phyloP scores from a whole-genome alignment of 257 asterid genomes.

The Solanum medicagineum region DNA sequence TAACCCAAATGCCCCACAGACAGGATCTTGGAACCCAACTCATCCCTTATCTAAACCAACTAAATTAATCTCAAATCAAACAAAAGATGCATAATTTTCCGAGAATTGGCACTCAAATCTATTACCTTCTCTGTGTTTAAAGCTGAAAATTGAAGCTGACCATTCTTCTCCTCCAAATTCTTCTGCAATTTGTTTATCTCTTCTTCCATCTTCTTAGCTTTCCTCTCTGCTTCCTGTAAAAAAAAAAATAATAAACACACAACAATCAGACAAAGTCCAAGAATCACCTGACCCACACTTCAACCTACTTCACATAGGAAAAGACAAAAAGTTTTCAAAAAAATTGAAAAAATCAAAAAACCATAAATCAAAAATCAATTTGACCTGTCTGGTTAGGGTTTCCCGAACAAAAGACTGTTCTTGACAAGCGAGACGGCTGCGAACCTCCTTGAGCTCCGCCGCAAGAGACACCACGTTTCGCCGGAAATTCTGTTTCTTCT shows the following conservation, averaged over 20 bases:
- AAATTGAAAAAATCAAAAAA: neutral
- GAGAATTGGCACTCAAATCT: neutral
- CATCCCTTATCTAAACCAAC: neutral
- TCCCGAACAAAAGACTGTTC: constrained; percentile 46
- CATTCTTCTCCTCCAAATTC: constrained; percentile 40
- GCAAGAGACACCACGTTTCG: constrained; percentile 78
- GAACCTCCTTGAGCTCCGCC: constrained; percentile 75
- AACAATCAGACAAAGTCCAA: neutral
- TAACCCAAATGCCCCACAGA: neutral
- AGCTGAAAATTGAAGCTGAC: constrained; percentile 48
- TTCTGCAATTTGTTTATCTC: constrained; percentile 49
- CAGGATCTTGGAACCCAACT: neutral
- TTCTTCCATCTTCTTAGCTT: constrained; percentile 56
- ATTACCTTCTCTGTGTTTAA: constrained; percentile 51
- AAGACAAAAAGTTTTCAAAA: neutral
- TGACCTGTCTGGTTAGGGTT: constrained; percentile 55
- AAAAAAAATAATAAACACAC: neutral
- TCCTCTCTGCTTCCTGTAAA: constrained; percentile 60
- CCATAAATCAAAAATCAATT: constrained; percentile 3
- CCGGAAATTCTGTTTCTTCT: constrained; percentile 75
- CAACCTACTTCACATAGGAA: neutral
- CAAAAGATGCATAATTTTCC: neutral
- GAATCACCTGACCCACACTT: neutral
- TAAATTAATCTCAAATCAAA: neutral
- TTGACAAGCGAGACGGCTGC: constrained; percentile 53